Evolutionary conservation across 2,329 filamentous ascomycete genomes (phyloP).

Genomic region (Neurospora sp.): DNA sequence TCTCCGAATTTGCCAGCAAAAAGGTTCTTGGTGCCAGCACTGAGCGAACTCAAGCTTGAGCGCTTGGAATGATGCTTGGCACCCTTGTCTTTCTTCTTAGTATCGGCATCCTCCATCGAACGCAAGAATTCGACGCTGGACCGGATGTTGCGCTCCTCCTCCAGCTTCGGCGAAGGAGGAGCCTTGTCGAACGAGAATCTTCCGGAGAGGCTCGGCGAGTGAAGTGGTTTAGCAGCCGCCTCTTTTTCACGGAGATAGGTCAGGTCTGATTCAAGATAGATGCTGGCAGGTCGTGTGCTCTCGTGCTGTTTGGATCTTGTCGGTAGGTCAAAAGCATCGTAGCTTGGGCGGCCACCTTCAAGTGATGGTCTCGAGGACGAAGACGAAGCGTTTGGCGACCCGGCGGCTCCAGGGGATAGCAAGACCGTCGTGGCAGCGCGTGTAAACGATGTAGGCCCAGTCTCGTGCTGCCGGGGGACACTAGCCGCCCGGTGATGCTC

Average conservation of each 20-base stretch:
- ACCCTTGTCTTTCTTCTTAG: slow-evolving; percentile 42
- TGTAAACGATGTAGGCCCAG: slow-evolving; percentile 14
- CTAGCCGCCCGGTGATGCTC: slow-evolving; percentile 31
- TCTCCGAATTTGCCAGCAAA: slow-evolving; percentile 86
- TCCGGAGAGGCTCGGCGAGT: slow-evolving; percentile 26
- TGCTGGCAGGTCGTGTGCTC: slow-evolving; percentile 60
- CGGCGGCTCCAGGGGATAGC: slow-evolving; percentile 18
- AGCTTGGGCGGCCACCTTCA: slow-evolving; percentile 56
- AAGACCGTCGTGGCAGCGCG: slow-evolving; percentile 17
- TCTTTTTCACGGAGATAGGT: slow-evolving; percentile 77
- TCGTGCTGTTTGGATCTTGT: slow-evolving; percentile 36
- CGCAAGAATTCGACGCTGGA: slow-evolving; percentile 79
- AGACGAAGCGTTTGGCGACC: slow-evolving; percentile 21
- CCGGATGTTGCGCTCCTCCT: slow-evolving; percentile 56
- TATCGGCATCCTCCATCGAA: slow-evolving; percentile 57
- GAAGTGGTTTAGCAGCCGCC: slow-evolving; percentile 33
- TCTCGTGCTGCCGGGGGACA: slow-evolving; percentile 26
- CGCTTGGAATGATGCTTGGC: slow-evolving; percentile 55
- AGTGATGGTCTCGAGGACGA: slow-evolving; percentile 54
- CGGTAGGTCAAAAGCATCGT: slow-evolving; percentile 50
- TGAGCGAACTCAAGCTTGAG: slow-evolving; percentile 58
- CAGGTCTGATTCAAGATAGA: slow-evolving; percentile 71
- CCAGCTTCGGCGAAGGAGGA: slow-evolving; percentile 31
- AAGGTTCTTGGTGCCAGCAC: slow-evolving; percentile 65
- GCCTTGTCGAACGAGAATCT: slow-evolving; percentile 25